Base-by-base conservation (phyloP, 2,329 filamentous ascomycete species). In the Epicoccum sorghinum region DNA sequence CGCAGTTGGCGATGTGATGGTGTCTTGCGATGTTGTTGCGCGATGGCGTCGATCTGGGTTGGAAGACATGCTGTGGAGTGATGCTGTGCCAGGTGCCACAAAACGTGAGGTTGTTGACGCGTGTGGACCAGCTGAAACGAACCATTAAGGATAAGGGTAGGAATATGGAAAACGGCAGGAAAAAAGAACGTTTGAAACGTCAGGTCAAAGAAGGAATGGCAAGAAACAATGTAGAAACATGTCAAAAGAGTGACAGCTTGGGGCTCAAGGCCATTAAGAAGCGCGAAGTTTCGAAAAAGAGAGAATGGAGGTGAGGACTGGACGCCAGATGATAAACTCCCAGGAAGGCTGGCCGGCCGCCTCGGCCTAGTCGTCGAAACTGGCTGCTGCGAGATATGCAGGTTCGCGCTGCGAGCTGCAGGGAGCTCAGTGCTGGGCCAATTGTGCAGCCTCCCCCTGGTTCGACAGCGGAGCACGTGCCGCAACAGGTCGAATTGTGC, bases 241-340 rank as follows among this genome's bases (percentile, higher is more conserved):
- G 66, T 60, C 67, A 64, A 73, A 71, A 62, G 71, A 73, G 66
- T 59, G 68, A 70, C 68, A 58, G 43, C 61, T 57, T 64, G 62
- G 61, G 56, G 68, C 67, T 60, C 66, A 66, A 60, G 67, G 69
- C 70, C 71, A 73, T 71, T 68, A 71, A 62, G 49, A 59, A 59
- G 61, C 61, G 64, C 63, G 59, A 62, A 57, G 61, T 59, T 65
- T 68, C 55, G 64, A 58, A 62, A 62, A 61, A 59, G 55, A 61
- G 59, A 56, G 60, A 62, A 56, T 52, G 60, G 61, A 64, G 67
- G 69, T 51, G 64, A 62, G 62, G 65, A 71, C 62, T 68, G 67
- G 67, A 59, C 60, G 55, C 60, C 60, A 61, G 54, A 59, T 64
- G 62, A 62, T 69, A 67, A 68, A 60, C 61, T 50, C 62, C 60